Conservation (phyloP, 257 asterid genomes). For the Fraxinus cuspidata region DNA sequence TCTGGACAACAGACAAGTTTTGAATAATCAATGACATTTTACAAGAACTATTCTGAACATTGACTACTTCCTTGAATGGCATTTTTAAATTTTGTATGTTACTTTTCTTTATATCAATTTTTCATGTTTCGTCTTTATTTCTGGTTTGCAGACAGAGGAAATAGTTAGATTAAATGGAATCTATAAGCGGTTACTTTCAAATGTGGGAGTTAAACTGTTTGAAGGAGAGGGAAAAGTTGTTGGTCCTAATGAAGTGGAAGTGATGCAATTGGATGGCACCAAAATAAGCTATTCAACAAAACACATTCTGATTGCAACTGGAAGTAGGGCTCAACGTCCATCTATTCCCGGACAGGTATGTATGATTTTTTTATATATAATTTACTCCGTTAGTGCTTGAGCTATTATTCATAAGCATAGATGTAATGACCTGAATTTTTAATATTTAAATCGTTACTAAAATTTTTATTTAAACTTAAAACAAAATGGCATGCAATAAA, state of each 20-base stretch:
- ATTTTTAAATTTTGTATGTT: background rate
- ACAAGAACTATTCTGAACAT: background rate
- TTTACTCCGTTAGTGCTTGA: slow-evolving; percentile 1
- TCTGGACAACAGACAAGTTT: background rate
- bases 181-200: slow-evolving; percentile 83
- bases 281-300: slow-evolving; percentile 84
- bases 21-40: background rate
- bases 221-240: slow-evolving; percentile 97
- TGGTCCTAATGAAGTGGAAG: slow-evolving; percentile 92
- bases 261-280: slow-evolving; percentile 92
- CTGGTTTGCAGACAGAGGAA: slow-evolving; percentile 75
- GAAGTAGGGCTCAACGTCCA: slow-evolving; percentile 90
- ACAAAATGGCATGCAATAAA: no score
- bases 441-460: no score
- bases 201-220: slow-evolving; percentile 85
- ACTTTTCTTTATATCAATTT: background rate
- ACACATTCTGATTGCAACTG: slow-evolving; percentile 90
- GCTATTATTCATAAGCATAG: slow-evolving; percentile 5
- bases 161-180: slow-evolving; percentile 85
- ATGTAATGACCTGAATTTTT: no score
- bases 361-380: slow-evolving; percentile 13
- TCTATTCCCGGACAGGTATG: slow-evolving; percentile 80
- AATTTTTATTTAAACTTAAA: no score
- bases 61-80: background rate
- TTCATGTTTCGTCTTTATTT: background rate